Evolutionary conservation across 2,329 filamentous ascomycete species (phyloP).

Genomic region (Sporothrix variecibatus): DNA sequence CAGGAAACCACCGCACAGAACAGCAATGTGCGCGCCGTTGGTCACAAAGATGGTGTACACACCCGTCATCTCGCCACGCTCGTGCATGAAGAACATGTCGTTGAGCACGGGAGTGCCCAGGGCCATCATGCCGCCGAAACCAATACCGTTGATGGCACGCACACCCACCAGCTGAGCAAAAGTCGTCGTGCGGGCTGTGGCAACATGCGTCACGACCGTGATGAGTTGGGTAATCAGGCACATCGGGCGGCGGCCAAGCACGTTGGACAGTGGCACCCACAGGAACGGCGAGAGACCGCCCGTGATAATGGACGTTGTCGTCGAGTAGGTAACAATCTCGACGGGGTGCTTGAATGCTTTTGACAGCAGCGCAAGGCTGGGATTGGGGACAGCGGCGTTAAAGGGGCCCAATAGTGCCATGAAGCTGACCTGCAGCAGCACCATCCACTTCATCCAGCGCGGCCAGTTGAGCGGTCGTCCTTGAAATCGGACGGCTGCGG

Average conservation of each 20-base stretch:
- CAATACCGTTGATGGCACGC: constrained; percentile 29
- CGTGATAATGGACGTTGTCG: constrained; percentile 29
- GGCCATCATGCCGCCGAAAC: constrained; percentile 30
- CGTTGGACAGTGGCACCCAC: constrained; percentile 27
- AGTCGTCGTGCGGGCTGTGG: constrained; percentile 23
- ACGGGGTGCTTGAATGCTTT: constrained; percentile 20
- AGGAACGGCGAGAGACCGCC: constrained; percentile 27
- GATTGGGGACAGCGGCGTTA: constrained; percentile 30
- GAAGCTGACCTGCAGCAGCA: constrained; percentile 30
- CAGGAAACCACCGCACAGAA: constrained; percentile 27
- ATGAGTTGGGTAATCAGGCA: constrained; percentile 24
- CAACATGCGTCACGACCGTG: constrained; percentile 26
- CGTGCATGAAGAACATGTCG: constrained; percentile 32
- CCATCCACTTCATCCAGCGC: constrained; percentile 29
- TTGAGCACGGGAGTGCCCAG: constrained; percentile 30
- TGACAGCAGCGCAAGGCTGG: constrained; percentile 24
- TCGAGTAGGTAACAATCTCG: constrained; percentile 28
- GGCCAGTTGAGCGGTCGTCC: constrained; percentile 32
- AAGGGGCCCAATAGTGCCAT: constrained; percentile 31
- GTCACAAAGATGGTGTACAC: constrained; percentile 30
- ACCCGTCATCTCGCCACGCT: constrained; percentile 30
- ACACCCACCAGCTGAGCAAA: constrained; percentile 25
- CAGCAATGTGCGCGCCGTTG: constrained; percentile 29
- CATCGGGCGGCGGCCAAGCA: constrained; percentile 31
- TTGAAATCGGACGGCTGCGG: constrained; percentile 29